Evolutionary conservation across 2,329 filamentous ascomycete species (phyloP).

Genomic region (Ceratocystis huliohia): DNA sequence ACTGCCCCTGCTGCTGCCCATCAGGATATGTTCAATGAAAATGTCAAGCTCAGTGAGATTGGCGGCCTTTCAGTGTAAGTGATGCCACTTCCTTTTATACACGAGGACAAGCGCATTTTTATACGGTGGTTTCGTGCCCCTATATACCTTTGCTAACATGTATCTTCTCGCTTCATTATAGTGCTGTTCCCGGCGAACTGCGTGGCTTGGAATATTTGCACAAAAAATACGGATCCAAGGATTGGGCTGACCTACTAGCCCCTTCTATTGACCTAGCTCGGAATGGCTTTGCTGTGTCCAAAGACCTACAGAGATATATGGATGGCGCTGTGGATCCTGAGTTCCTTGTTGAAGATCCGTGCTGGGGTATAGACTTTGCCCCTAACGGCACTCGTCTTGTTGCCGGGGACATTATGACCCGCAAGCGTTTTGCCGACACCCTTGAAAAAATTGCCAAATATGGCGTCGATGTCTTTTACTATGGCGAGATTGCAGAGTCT

Average conservation of each 20-base stretch:
- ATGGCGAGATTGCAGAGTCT: constrained; percentile 57
- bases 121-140: too few species aligned
- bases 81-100: constrained; percentile 15
- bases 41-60: constrained; percentile 48
- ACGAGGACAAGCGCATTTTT: too few species aligned
- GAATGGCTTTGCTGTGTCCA: constrained; percentile 56
- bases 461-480: constrained; percentile 61
- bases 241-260: constrained; percentile 53
- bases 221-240: constrained; percentile 42
- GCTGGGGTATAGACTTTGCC: constrained; percentile 77
- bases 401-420: constrained; percentile 60
- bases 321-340: constrained; percentile 35
- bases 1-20: constrained; percentile 67
- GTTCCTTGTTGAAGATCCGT: constrained; percentile 57
- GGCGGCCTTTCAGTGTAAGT: constrained; percentile 62
- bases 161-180: constrained; percentile 23
- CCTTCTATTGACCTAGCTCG: constrained; percentile 62
- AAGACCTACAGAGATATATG: constrained; percentile 63
- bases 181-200: constrained; percentile 57
- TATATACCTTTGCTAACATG: background rate
- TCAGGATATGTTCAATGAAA: constrained; percentile 68
- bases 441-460: constrained; percentile 55
- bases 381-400: constrained; percentile 54
- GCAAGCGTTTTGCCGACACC: constrained; percentile 61
- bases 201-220: constrained; percentile 65